These are phyloP conservation scores for Colletotrichum tropicale DNA, from an alignment of 2,329 filamentous ascomycete species.

Conservation along the genomic window DNA sequence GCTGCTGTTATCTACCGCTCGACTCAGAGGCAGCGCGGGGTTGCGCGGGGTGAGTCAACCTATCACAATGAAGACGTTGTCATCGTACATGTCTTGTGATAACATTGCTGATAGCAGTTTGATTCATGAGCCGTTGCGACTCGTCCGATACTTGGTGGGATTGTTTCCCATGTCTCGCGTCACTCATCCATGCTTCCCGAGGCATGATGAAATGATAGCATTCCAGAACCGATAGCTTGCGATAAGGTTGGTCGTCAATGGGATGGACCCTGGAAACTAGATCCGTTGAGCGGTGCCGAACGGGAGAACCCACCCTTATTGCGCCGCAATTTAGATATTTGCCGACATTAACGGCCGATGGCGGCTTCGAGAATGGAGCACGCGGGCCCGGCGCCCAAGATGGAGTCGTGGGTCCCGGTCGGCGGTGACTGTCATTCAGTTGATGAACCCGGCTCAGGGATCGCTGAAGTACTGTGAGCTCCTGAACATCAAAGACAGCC, in stretches of 20 bases:
- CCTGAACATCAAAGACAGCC: not conserved
- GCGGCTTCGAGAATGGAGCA: not conserved
- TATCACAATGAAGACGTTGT: slow-evolving; percentile 1
- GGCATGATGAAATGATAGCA: not conserved
- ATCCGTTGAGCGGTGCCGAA: not conserved
- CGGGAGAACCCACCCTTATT: not conserved
- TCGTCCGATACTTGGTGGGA: not conserved
- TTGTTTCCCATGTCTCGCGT: not conserved
- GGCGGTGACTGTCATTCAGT: not conserved
- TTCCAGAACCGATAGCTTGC: not conserved
- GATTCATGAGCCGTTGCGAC: not conserved
- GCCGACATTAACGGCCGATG: not conserved
- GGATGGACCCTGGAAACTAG: not conserved
- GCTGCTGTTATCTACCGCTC: not conserved
- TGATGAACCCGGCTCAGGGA: not conserved
- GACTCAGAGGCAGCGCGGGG: not conserved
- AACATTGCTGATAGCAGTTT: not conserved
- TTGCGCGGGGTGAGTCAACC: not conserved
- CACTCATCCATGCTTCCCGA: no score
- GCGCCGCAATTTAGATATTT: not conserved
- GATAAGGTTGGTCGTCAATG: not conserved
- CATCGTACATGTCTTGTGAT: not conserved
- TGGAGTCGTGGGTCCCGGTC: not conserved
- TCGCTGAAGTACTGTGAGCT: not conserved
- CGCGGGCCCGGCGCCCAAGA: not conserved